Percentiles rank a stretch among this genome's conserved stretches.
Evolutionary conservation across 768 basidiomycete genomes (phyloP).

Genomic region (Macrocybe gigantea): DNA sequence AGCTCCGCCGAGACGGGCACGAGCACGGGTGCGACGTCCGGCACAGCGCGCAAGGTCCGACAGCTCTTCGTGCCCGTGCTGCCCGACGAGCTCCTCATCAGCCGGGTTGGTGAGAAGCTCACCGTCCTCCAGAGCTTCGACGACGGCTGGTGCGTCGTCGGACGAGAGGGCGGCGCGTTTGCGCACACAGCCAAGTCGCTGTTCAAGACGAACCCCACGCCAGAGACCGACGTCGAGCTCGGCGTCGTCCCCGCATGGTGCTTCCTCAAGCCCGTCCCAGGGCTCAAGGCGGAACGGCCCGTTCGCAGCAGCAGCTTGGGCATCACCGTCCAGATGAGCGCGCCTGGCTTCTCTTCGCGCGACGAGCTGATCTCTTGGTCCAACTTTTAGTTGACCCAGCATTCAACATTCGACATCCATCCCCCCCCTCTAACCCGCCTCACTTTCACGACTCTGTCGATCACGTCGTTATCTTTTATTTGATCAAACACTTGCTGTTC

Average conservation of each 20-base stretch:
- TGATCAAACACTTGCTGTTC: no score
- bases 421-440: no score
- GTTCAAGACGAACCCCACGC: constrained; percentile 26
- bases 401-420: no score
- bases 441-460: no score
- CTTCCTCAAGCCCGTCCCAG: constrained; percentile 60
- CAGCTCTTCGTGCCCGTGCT: constrained; percentile 66
- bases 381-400: constrained; percentile 38
- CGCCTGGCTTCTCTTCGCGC: constrained; percentile 30
- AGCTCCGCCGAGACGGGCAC: constrained; percentile 24
- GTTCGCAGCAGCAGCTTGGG: constrained; percentile 58
- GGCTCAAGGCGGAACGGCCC: constrained; percentile 56
- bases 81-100: constrained; percentile 64
- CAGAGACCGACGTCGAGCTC: constrained; percentile 46
- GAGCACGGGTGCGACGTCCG: constrained; percentile 14
- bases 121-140: constrained; percentile 63
- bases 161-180: constrained; percentile 36
- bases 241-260: constrained; percentile 77
- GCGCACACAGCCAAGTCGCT: constrained; percentile 29
- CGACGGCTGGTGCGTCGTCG: constrained; percentile 78
- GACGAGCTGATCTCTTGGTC: constrained; percentile 66
- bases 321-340: constrained; percentile 50
- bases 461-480: no score
- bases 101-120: constrained; percentile 49
- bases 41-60: constrained; percentile 46